phyloP scores from a whole-genome alignment of 331 rosid genomes.

The Malus hybrid region DNA sequence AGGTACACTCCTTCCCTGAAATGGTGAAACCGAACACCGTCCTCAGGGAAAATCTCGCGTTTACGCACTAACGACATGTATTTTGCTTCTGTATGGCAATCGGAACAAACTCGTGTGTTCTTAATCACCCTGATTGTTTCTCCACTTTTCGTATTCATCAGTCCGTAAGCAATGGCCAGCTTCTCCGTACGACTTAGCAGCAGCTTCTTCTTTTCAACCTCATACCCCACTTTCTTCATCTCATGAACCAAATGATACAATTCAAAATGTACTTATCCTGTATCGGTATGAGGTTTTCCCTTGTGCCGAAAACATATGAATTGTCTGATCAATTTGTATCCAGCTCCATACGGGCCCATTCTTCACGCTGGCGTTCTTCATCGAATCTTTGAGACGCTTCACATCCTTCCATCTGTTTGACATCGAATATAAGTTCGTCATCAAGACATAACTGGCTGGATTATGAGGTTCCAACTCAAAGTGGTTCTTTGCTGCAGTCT shows the following conservation, averaged over 20 bases:
- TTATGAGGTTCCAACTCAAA: slow-evolving; percentile 56
- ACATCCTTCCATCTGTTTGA: slow-evolving; percentile 52
- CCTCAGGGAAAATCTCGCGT: slow-evolving; percentile 38
- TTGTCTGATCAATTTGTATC: slow-evolving; percentile 42
- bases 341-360: slow-evolving; percentile 55
- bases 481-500: slow-evolving; percentile 46
- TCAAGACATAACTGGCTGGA: slow-evolving; percentile 45
- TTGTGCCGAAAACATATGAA: slow-evolving; percentile 52
- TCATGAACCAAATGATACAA: slow-evolving; percentile 46
- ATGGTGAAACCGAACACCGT: slow-evolving; percentile 64
- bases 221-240: slow-evolving; percentile 44
- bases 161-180: slow-evolving; percentile 57
- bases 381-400: slow-evolving; percentile 36
- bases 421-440: slow-evolving; percentile 59
- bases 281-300: slow-evolving; percentile 45
- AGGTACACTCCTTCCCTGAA: slow-evolving; percentile 52
- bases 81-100: slow-evolving; percentile 59
- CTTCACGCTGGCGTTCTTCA: slow-evolving; percentile 29
- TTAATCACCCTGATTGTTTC: slow-evolving; percentile 56
- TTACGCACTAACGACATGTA: slow-evolving; percentile 44
- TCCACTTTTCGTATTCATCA: slow-evolving; percentile 39
- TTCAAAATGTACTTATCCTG: slow-evolving; percentile 52
- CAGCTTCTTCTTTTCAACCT: slow-evolving; percentile 47
- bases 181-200: slow-evolving; percentile 66
- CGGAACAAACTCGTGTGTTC: slow-evolving; percentile 58